These are phyloP conservation scores for Ophiocordyceps camponoti-floridani DNA, from an alignment of 2,329 filamentous ascomycete genomes.

Conservation along the genomic window DNA sequence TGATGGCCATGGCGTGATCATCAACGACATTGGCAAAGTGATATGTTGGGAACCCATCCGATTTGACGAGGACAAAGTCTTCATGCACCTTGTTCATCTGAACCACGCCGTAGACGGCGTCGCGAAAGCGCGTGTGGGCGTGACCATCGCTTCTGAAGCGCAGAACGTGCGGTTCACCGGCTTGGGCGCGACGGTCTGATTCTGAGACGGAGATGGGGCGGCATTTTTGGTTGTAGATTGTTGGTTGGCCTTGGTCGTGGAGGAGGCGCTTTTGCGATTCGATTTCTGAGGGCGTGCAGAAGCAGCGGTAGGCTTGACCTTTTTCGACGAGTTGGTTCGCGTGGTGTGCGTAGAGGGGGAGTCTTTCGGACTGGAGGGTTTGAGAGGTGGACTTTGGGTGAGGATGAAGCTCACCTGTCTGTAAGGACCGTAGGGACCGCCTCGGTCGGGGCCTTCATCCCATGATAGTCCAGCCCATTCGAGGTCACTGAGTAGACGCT, in stretches of 20 bases:
- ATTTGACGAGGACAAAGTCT: constrained; percentile 81
- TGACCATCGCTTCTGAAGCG: constrained; percentile 46
- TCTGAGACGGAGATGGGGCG: constrained; percentile 45
- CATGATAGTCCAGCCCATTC: constrained; percentile 78
- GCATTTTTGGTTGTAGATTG: constrained; percentile 48
- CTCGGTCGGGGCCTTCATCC: constrained; percentile 83
- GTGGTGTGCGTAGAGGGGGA: constrained; percentile 53
- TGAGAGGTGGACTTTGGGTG: background rate
- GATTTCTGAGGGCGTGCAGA: constrained; percentile 61
- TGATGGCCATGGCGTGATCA: constrained; percentile 88
- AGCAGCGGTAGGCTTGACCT: constrained; percentile 79
- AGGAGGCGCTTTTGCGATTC: constrained; percentile 46
- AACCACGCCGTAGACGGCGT: constrained; percentile 63
- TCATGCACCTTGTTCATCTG: constrained; percentile 40
- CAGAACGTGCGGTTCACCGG: constrained; percentile 57
- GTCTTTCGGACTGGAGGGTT: constrained; percentile 52
- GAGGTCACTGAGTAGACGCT: constrained; percentile 60
- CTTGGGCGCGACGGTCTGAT: constrained; percentile 49
- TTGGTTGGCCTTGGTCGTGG: constrained; percentile 28
- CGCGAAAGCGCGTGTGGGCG: constrained; percentile 45
- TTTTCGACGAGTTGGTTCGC: constrained; percentile 48
- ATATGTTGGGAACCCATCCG: constrained; percentile 85
- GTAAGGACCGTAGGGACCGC: constrained; percentile 72
- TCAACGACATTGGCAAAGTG: constrained; percentile 96
- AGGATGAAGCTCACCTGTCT: constrained; percentile 41